Percentiles rank a stretch among this genome's conserved stretches.
Conservation (phyloP, 139 green algal species). For the Nannochloris sp. region DNA sequence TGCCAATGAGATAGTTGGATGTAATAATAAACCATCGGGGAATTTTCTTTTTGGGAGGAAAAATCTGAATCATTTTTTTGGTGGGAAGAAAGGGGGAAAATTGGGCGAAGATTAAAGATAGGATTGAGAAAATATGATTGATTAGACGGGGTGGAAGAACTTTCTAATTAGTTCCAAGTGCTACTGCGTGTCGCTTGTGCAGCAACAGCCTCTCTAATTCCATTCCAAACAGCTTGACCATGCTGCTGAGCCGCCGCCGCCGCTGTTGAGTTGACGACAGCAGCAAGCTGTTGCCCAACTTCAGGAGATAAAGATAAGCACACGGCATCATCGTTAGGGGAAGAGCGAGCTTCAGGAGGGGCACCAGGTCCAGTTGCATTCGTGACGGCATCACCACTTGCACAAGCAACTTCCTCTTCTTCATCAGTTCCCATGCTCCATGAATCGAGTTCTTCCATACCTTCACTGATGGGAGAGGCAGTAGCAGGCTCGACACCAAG, state of each 20-base stretch:
- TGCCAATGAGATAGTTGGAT: too few species aligned
- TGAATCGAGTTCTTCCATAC: neutral
- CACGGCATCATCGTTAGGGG: neutral
- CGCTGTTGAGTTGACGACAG: too few species aligned
- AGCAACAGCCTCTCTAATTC: neutral
- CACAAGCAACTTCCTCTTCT: neutral
- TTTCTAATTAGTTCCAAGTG: conserved; percentile 3
- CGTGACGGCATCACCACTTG: too few species aligned
- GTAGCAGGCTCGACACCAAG: conserved; percentile 8
- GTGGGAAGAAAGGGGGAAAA: conserved; percentile 1
- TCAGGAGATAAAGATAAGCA: neutral
- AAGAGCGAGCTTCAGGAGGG: too few species aligned
- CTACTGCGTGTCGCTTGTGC: conserved; percentile 9
- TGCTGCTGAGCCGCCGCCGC: neutral
- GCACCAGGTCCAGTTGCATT: too few species aligned
- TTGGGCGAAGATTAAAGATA: too few species aligned
- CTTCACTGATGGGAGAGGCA: conserved; percentile 12
- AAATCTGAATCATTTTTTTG: neutral
- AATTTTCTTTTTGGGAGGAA: neutral
- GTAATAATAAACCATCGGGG: too few species aligned
- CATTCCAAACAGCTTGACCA: neutral
- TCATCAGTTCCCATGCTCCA: neutral
- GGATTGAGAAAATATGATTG: too few species aligned
- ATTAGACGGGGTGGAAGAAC: too few species aligned
- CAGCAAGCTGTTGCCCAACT: too few species aligned